phyloP scores from a whole-genome alignment of 306 rosid species.

The apple (Malus domestica) region ASM211411v1 NC_041796.1:522501-523000 shows the following conservation, averaged over 20 bases:
- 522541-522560: not conserved
- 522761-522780: conserved; percentile 62
- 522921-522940: conserved; percentile 49
- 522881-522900: conserved; percentile 40
- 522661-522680: conserved; percentile 42
- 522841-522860: conserved; percentile 37
- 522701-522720: conserved; percentile 50
- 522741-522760: conserved; percentile 24
- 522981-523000: conserved; percentile 48
- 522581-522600: not conserved
- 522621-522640: conserved; percentile 18
- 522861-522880: conserved; percentile 45
- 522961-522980: conserved; percentile 46
- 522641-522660: conserved; percentile 51
- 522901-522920: conserved; percentile 71
- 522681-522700: conserved; percentile 29
- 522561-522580: not conserved
- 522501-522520: not conserved
- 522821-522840: conserved; percentile 44
- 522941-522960: conserved; percentile 46
- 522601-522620: not conserved
- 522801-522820: conserved; percentile 18
- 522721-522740: conserved; percentile 43
- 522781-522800: conserved; percentile 69
- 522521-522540: not conserved